Evolutionary conservation across 2,329 filamentous ascomycete genomes (phyloP).

Genomic region (Exophiala phaeomuriformis): DNA sequence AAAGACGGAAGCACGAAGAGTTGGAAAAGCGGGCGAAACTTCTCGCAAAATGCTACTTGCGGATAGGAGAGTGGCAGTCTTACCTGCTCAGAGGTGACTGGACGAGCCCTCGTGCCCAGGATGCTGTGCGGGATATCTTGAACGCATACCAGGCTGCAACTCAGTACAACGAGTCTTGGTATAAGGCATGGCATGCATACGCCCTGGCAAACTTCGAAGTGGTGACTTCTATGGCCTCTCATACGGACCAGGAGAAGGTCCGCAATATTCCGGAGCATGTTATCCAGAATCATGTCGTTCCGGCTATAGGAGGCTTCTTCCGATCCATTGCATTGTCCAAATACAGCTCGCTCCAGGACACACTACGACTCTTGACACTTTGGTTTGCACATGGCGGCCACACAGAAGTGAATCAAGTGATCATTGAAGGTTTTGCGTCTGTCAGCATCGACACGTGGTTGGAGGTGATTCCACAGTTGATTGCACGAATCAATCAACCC

Average conservation of each 20-base stretch:
- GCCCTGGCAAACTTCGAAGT: slow-evolving; percentile 98
- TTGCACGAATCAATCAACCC: slow-evolving; percentile 94
- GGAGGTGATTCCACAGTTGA: slow-evolving; percentile 93
- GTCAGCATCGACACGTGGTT: slow-evolving; percentile 98
- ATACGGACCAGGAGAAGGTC: slow-evolving; percentile 51
- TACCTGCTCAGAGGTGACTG: slow-evolving; percentile 78
- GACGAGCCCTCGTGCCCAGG: slow-evolving; percentile 76
- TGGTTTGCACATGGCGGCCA: slow-evolving; percentile 95
- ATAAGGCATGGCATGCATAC: slow-evolving; percentile 99
- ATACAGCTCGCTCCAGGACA: slow-evolving; percentile 91
- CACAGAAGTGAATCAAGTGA: slow-evolving; percentile 75
- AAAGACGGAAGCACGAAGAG: slow-evolving; percentile 40
- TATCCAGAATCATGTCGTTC: slow-evolving; percentile 75
- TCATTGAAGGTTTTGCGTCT: slow-evolving; percentile 82
- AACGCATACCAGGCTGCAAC: slow-evolving; percentile 88
- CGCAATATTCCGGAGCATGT: slow-evolving; percentile 39
- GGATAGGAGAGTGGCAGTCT: slow-evolving; percentile 94
- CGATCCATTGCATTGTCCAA: slow-evolving; percentile 89
- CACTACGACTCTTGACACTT: slow-evolving; percentile 79
- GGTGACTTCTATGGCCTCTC: slow-evolving; percentile 69
- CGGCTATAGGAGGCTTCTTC: slow-evolving; percentile 93
- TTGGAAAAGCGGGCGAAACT: slow-evolving; percentile 57
- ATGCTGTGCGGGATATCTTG: slow-evolving; percentile 81
- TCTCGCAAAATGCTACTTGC: slow-evolving; percentile 89
- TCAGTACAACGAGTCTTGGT: slow-evolving; percentile 88